Base-by-base conservation (phyloP, 306 rosid genomes). In the Ceratonia siliqua region DNA sequence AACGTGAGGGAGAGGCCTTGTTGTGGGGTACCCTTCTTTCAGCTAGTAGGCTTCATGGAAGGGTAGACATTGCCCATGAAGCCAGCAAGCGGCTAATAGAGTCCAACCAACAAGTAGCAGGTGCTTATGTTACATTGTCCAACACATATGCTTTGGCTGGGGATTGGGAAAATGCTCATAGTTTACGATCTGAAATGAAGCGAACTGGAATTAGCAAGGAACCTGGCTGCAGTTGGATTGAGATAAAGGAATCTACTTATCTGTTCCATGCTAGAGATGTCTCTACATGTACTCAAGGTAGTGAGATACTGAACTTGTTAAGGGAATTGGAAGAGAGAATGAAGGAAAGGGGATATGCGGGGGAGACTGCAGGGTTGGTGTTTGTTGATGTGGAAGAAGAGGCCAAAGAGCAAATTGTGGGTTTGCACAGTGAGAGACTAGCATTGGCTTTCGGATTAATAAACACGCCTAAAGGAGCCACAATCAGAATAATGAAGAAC, bases 151-250 rank as follows among this genome's bases (percentile, higher is more conserved):
- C 95, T 33, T 73, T 81, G 65, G 86, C 85, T 28, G 94, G 96
- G 43, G 94, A 91, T 36, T 86, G 92, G 97, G 97, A 88, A 69
- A 89, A 71, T 54, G 94, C 85, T 42, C 85, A 82, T 18, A 76
- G 53, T 55, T 77, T 88, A 52, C 72, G 92, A 36, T 78, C 85
- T 9, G 64, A 88, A 79, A 91, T 93, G 96, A 91, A 87, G 86
- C 86, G 50, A 9, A 35, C 72, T 0, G 85, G 92, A 72, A 81
- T 93, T 43, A 36, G 70, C 18, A 93, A 93, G 80, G 94, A 91
- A 78, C 96, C 93, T 0, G 98, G 96, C 6, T 82, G 97, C 80
- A 93, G 97, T 78, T 91, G 97, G 98, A 74, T 93, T 30, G 96
- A 91, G 85, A 76, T 93, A 11, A 86, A 86, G 82, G 84, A 88